Evolutionary conservation across 2,329 filamentous ascomycete species (phyloP).

Genomic region (Penicillium sp.): DNA sequence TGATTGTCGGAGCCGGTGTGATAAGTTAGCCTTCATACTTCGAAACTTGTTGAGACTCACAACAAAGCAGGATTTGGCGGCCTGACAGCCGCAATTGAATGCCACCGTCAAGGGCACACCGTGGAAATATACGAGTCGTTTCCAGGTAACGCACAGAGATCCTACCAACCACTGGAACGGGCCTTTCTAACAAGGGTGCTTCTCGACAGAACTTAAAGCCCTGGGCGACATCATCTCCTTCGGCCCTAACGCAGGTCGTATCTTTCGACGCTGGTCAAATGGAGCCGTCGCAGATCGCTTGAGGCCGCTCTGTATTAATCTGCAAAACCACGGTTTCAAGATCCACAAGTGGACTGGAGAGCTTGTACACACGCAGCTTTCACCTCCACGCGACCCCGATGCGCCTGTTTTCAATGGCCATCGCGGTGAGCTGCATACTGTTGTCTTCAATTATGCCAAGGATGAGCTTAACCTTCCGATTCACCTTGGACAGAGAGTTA

Average conservation of each 20-base stretch:
- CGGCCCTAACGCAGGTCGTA: constrained; percentile 62
- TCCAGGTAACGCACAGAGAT: constrained; percentile 29
- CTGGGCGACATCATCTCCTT: constrained; percentile 66
- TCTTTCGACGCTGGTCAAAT: constrained; percentile 61
- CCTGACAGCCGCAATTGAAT: constrained; percentile 64
- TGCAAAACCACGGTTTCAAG: constrained; percentile 58
- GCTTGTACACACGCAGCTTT: constrained; percentile 59
- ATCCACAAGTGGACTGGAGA: constrained; percentile 66
- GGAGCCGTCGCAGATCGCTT: constrained; percentile 53
- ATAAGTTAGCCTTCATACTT: background rate
- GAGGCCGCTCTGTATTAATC: constrained; percentile 55
- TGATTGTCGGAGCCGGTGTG: constrained; percentile 50
- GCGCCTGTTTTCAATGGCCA: constrained; percentile 63
- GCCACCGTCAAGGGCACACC: constrained; percentile 61
- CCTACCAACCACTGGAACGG: constrained; percentile 5
- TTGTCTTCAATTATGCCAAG: constrained; percentile 60
- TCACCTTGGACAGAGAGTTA: constrained; percentile 54
- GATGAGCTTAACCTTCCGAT: constrained; percentile 60
- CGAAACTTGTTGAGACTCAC: background rate
- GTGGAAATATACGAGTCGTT: constrained; percentile 63
- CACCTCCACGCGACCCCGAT: constrained; percentile 47
- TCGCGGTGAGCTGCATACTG: constrained; percentile 61
- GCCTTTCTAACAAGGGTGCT: background rate
- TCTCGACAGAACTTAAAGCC: constrained; percentile 53
- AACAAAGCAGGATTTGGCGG: constrained; percentile 58